These are phyloP conservation scores for Aureobasidium vineae DNA, from an alignment of 2,329 filamentous ascomycete genomes.

Conservation along the genomic window DNA sequence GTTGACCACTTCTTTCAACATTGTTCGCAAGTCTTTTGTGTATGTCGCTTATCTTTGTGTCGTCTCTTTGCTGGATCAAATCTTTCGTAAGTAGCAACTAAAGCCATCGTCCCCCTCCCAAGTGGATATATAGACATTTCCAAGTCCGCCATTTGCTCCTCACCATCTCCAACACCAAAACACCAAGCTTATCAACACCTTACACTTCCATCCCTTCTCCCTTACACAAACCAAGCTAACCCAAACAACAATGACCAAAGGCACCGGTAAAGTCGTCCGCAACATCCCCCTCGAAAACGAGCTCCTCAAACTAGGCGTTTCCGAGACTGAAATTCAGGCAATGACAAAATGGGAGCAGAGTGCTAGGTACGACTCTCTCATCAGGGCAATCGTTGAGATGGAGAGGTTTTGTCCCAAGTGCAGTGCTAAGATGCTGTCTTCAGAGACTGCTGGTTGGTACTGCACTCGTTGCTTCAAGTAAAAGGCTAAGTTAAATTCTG, in stretches of 20 bases:
- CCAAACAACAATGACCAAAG: not conserved
- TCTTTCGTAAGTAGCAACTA: not conserved
- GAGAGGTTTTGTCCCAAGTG: not conserved
- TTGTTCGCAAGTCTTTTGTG: too few relatives aligned
- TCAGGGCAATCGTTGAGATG: not conserved
- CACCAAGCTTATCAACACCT: not conserved
- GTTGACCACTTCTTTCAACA: too few relatives aligned
- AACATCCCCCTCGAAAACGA: not conserved
- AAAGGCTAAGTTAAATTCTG: too few relatives aligned
- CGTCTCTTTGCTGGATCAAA: too few relatives aligned
- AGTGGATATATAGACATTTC: not conserved
- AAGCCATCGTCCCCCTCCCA: not conserved
- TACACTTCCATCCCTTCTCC: too few relatives aligned
- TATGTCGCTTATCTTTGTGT: too few relatives aligned
- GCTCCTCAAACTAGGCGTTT: not conserved
- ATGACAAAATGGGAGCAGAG: not conserved
- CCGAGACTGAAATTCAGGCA: not conserved
- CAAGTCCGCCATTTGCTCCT: not conserved
- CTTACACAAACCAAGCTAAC: not conserved
- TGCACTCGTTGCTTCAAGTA: not conserved
- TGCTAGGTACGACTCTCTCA: not conserved
- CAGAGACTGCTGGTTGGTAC: not conserved
- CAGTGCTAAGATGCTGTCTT: not conserved
- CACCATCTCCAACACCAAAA: not conserved
- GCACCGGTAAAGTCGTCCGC: not conserved